phyloP scores from a whole-genome alignment of 768 basidiomycete genomes.

The Termitomyces sp. region DNA sequence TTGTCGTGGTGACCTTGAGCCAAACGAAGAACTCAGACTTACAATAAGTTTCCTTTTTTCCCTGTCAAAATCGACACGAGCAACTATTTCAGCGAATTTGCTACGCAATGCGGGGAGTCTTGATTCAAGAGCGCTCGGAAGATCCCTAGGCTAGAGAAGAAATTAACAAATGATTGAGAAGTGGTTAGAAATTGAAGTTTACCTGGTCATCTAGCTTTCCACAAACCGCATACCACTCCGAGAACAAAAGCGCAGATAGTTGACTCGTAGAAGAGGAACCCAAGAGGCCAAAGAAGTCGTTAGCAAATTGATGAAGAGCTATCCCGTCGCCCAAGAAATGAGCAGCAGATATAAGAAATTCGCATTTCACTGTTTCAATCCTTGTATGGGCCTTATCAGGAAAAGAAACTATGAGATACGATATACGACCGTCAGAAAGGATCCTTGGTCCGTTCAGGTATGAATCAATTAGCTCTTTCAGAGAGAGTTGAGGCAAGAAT shows the following conservation, averaged over 20 bases:
- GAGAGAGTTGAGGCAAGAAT: not conserved
- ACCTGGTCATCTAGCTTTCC: conserved; percentile 18
- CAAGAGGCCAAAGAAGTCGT: conserved; percentile 72
- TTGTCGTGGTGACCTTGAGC: not conserved
- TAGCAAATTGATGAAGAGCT: conserved; percentile 78
- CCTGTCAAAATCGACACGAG: conserved; percentile 52
- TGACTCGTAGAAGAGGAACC: conserved; percentile 30
- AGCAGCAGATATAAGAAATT: conserved; percentile 70
- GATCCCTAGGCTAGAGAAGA: conserved; percentile 5
- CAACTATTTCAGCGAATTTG: conserved; percentile 41
- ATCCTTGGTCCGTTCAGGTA: conserved; percentile 80
- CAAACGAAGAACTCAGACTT: conserved; percentile 14
- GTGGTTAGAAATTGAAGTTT: not conserved
- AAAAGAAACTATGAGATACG: conserved; percentile 52
- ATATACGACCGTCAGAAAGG: conserved; percentile 61
- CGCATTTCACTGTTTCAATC: conserved; percentile 32
- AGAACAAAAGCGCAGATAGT: conserved; percentile 25
- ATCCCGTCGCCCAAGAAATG: conserved; percentile 89
- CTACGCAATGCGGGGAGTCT: conserved; percentile 33
- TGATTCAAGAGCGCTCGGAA: conserved; percentile 47
- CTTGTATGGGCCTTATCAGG: conserved; percentile 5
- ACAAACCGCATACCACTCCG: conserved; percentile 28
- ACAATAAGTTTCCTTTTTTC: conserved; percentile 57
- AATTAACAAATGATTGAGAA: conserved; percentile 2
- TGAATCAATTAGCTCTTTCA: conserved; percentile 53